These are phyloP conservation scores for Apophysomyces sp. DNA, from an alignment of 371 early-diverging fungal genomes.

Conservation along the genomic window DNA sequence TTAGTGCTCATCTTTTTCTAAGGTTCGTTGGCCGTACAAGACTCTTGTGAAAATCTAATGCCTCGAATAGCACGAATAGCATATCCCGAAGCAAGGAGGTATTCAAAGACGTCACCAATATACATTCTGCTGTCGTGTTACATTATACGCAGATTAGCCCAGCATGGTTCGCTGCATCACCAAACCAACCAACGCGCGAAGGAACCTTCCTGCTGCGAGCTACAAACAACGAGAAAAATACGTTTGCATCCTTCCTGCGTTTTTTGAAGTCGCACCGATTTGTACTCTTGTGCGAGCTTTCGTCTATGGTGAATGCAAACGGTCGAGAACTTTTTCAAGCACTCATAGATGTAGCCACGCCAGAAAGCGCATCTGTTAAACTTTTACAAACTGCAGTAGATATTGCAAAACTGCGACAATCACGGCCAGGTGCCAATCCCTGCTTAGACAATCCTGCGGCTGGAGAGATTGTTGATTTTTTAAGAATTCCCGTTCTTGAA, in stretches of 20 bases:
- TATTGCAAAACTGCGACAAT: background rate
- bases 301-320: background rate
- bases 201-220: background rate
- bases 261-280: background rate
- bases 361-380: background rate
- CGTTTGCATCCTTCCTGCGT: background rate
- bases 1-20: background rate
- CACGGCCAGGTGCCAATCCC: background rate
- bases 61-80: background rate
- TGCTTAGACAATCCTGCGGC: background rate
- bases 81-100: background rate
- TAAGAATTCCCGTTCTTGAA: background rate
- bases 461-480: background rate
- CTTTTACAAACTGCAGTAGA: background rate
- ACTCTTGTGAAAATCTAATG: background rate
- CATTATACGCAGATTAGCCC: background rate
- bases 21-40: background rate
- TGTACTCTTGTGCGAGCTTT: background rate
- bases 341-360: background rate
- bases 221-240: background rate
- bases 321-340: background rate
- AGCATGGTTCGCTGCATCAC: background rate
- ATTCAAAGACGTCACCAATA: background rate
- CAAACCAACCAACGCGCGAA: background rate
- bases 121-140: background rate